Evolutionary conservation across 2,329 filamentous ascomycete genomes (phyloP), one percentile per base, ranked within the genome.

Genomic region (Penicillium nordicum): DNA sequence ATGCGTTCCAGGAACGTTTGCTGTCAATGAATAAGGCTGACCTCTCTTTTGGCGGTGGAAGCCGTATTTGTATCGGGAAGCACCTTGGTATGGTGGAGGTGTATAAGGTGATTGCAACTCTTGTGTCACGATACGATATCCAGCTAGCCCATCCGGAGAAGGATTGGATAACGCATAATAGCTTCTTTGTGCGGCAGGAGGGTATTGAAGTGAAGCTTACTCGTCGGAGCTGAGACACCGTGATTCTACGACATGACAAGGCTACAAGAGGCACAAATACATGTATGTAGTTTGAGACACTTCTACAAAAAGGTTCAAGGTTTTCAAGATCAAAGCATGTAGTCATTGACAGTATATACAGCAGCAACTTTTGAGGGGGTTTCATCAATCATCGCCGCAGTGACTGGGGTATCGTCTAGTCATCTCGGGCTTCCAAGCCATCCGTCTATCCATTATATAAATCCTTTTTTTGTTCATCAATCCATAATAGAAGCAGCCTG

Each of bases 141-240:
- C 71, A 80, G 62, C 72, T 84, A 29, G 76, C 77, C 27, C 72
- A 80, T 58, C 81, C 81, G 0, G 73, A 73, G 9, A 72, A 76
- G 44, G 74, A 78, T 41, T 72, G 84, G 60, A 75, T 75, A 59
- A 79, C 80, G 10, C 78, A 81, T 57, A 79, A 82, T 10, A 84
- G 80, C 10, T 84, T 84, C 67, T 85, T 85, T 63, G 81, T 85
- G 10, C 81, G 84, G 7, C 83, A 85, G 67, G 74, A 77, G 46
- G 82, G 82, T 0, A 62, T 84, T 48, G 74, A 84, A 52, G 81
- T 84, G n/a, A 64, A 52, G 7, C n/a, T 63, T 6, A 52, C 53
- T 30, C 57, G 37, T 27, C 58, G 56, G n/a, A 32, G 10, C 7
- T 32, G 8, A 46, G 9, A 23, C 2, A 10, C 8, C 23, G 29